Base-by-base conservation (phyloP, 169 alveolate genomes). In the Plasmodium sp. region DNA sequence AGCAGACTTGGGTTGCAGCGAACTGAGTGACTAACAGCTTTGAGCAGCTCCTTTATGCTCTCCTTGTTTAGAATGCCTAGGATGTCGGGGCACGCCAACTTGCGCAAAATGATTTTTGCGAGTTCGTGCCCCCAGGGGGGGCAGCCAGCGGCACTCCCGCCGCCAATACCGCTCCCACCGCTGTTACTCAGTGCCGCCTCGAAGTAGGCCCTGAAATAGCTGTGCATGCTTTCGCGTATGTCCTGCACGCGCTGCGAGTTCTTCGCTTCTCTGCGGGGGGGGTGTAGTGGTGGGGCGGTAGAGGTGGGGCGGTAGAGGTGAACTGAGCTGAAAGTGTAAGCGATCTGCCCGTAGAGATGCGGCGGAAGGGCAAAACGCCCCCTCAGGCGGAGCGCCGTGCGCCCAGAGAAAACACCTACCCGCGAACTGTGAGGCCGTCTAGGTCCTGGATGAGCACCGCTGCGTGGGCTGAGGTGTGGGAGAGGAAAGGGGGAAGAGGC, bases 1-100 rank as follows among this genome's bases (percentile, higher is more conserved):
- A 88, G 62, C 51, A 88, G 43, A 58, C 72, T 58, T 0, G 80
- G 72, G 31, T 88, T 88, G 43, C n/a, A 74, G 22, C 81, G 54
- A 36, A 75, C 83, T 88, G 81, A 79, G n/a, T 88, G 5, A 58
- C 62, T 79, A 79, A 88, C 43, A 62, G 51, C n/a, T 88, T n/a
- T 67, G 51, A 62, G 72, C 48, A 88, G 58, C 73, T 88, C 94
- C 72, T 88, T 88, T 88, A 88, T 48, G 71, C 94, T 58, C 18
- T 88, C 83, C 41, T 80, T 88, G 43, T 58, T 75, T 79, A 88
- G 51, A 16, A 88, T 88, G 7, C 56, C 83, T 43, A 88, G 82
- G 1, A 88, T 16, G 1, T 88, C 74, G 31, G 81, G 16, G 51
- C 75, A 77, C 1, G 90, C 18, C 73, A 88, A 79, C 72, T 62